Evolutionary conservation across 306 rosid species (phyloP).

Genomic region (Gastrolobium villosum): DNA sequence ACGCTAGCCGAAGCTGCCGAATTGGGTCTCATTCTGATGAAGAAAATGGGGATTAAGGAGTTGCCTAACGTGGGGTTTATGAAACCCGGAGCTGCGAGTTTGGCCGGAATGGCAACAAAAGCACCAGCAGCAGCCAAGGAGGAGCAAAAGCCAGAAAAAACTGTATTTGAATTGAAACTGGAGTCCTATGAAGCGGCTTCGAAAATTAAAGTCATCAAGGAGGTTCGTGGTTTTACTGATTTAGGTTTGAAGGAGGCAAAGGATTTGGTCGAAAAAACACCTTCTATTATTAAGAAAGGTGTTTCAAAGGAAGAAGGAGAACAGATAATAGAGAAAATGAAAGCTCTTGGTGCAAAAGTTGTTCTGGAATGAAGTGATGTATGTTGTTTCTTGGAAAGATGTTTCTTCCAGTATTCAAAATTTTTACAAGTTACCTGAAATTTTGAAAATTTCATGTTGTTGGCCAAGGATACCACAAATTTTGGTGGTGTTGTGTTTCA

Average conservation of each 20-base stretch:
- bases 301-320: slow-evolving; percentile 93
- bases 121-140: slow-evolving; percentile 70
- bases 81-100: slow-evolving; percentile 78
- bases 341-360: slow-evolving; percentile 91
- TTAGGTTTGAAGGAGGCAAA: slow-evolving; percentile 92
- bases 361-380: slow-evolving; percentile 67
- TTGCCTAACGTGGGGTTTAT: slow-evolving; percentile 74
- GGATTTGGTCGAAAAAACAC: slow-evolving; percentile 86
- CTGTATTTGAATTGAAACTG: slow-evolving; percentile 78
- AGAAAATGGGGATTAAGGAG: slow-evolving; percentile 71
- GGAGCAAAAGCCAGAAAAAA: slow-evolving; percentile 86
- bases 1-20: slow-evolving; percentile 80
- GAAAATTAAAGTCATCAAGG: slow-evolving; percentile 89
- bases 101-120: slow-evolving; percentile 71
- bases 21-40: slow-evolving; percentile 75
- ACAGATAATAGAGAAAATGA: slow-evolving; percentile 82
- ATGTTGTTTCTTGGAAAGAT: slow-evolving; percentile 33
- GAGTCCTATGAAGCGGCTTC: slow-evolving; percentile 86
- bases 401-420: slow-evolving; percentile 38
- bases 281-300: slow-evolving; percentile 79
- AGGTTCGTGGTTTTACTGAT: slow-evolving; percentile 84
- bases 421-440: slow-evolving; percentile 31
- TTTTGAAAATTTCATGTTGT: slow-evolving; percentile 34
- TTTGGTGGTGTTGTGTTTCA: slow-evolving; percentile 34
- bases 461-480: slow-evolving; percentile 37